These are phyloP conservation scores for Cyphellophora attinorum DNA, from an alignment of 2,329 filamentous ascomycete genomes.

Conservation along the genomic window DNA sequence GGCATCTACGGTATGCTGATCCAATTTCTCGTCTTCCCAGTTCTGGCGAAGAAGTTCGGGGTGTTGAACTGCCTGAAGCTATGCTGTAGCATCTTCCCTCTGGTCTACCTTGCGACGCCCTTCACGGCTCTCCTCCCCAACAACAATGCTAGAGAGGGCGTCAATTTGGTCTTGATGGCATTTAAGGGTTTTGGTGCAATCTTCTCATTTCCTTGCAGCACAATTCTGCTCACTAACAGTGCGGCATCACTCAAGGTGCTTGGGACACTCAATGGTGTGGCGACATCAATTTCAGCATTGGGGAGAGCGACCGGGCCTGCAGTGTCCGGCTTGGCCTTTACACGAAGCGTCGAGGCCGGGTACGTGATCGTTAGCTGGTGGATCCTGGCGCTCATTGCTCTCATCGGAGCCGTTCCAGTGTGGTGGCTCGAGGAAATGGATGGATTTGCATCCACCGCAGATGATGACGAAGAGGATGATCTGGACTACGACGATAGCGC, in stretches of 20 bases:
- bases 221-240: constrained; percentile 84
- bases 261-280: constrained; percentile 84
- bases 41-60: constrained; percentile 62
- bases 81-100: constrained; percentile 58
- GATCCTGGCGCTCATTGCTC: constrained; percentile 56
- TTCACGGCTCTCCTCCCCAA: constrained; percentile 60
- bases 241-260: constrained; percentile 65
- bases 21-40: constrained; percentile 80
- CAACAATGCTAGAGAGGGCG: constrained; percentile 43
- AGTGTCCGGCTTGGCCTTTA: constrained; percentile 62
- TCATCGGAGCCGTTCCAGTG: constrained; percentile 60
- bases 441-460: constrained; percentile 40
- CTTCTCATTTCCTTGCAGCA: constrained; percentile 80
- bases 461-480: constrained; percentile 7
- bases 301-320: constrained; percentile 74
- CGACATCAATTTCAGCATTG: constrained; percentile 70
- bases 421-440: constrained; percentile 67
- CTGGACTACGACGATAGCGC: constrained; percentile 4
- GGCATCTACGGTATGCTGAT: constrained; percentile 69
- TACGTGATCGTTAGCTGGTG: constrained; percentile 77
- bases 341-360: constrained; percentile 62
- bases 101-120: constrained; percentile 72
- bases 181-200: constrained; percentile 67
- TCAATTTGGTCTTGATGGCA: constrained; percentile 58
- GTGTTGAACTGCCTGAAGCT: constrained; percentile 62